A percentile compares a stretch with the other conserved stretches of the same genome.
Conservation (phyloP, 192 early-diverging fungal species). For the Umbelopsis isabellina region DNA sequence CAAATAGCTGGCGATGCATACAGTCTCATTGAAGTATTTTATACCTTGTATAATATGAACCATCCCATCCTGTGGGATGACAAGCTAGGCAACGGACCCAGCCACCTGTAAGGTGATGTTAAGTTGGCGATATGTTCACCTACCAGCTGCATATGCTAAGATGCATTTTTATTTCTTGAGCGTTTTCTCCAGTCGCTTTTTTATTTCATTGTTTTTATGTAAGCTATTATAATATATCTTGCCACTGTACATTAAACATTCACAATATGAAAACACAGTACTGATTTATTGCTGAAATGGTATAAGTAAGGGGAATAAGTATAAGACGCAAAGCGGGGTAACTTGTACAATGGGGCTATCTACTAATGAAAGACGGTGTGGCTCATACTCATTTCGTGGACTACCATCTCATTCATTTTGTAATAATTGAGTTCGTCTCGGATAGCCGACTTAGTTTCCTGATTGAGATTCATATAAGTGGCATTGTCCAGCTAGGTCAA, state of each 20-base stretch:
- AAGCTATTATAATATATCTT: too few relatives aligned
- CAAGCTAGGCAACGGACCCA: not conserved
- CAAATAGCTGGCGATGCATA: conserved; percentile 40
- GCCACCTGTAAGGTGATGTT: not conserved
- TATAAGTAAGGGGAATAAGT: not conserved
- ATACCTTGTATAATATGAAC: conserved; percentile 22
- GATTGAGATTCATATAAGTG: conserved; percentile 39
- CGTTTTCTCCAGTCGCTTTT: too few relatives aligned
- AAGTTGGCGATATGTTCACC: not conserved
- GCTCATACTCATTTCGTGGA: conserved; percentile 42
- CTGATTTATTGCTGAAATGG: not conserved
- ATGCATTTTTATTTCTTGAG: too few relatives aligned
- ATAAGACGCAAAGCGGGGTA: not conserved
- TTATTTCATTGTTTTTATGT: too few relatives aligned
- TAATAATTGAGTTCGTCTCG: conserved; percentile 43
- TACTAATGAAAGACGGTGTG: conserved; percentile 44
- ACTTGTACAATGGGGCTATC: not conserved
- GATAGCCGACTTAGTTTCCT: conserved; percentile 37
- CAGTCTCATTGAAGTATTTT: conserved; percentile 37
- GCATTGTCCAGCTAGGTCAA: conserved; percentile 17
- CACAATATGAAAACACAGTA: not conserved
- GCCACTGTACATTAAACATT: not conserved
- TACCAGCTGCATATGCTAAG: not conserved
- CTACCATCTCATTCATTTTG: conserved; percentile 47
- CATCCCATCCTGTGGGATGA: conserved; percentile 25